Base-by-base conservation (phyloP, 2,329 filamentous ascomycete species). In the Fusarium xylarioides region DNA sequence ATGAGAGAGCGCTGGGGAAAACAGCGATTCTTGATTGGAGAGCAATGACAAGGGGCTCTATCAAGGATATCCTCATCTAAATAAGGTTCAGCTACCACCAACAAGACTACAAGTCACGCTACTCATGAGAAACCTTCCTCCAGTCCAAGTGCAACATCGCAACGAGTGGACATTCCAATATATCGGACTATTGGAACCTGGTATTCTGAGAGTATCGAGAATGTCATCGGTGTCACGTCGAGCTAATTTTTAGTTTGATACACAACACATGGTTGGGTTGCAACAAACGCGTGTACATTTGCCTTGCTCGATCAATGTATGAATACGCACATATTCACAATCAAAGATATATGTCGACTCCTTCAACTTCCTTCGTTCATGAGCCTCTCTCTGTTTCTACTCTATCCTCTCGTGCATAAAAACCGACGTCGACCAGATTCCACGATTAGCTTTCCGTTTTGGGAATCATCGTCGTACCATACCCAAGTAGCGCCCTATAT, bases 401-500 rank as follows among this genome's bases (percentile, higher is more conserved):
- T 43, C 62, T 42, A 46, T 60, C 32, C 56, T 57, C 60, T 37
- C 62, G 53, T 66, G 68, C 62, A 70, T 62, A 50, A 59, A 40
- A 58, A 63, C 54, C 63, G 71, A 68, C 72, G 56, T 68, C 61
- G 62, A 68, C 74, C 73, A 67, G 66, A 66, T 61, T 55, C 19
- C 42, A 37, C 76, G 76, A 78, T 74, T 67, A 68, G 71, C 42
- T 75, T 78, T 78, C 76, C 76, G 67, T 63, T 77, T 77, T 71
- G 43, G 73, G 65, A 59, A 49, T 71, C 66, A 67, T 65, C 70
- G 68, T 69, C 61, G 63, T 71, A 66, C 66, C 65, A 68, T 66
- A 66, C 58, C 58, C 16, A 57, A 64, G 53, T 66, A 43, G 46
- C 46, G 59, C 49, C 52, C 58, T 60, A 40, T 19, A 40, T 54